Percentiles rank a stretch among this genome's conserved stretches.
phyloP scores from a whole-genome alignment of 2,329 filamentous ascomycete species.

The Curvularia verruculosa region DNA sequence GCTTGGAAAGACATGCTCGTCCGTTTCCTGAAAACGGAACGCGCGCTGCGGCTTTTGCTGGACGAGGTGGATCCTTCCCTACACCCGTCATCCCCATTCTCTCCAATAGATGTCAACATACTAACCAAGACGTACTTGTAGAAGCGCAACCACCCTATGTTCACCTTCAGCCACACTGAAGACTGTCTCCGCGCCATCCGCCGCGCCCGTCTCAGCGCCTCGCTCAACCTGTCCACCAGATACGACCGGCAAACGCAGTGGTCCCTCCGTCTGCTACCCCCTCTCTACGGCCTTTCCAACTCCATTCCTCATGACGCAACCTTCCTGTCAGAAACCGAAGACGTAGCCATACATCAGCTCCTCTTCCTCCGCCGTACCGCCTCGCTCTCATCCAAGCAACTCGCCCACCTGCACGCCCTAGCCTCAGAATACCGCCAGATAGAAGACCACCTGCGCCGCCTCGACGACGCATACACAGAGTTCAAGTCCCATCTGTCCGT shows the following conservation, averaged over 20 bases:
- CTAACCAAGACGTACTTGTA: slow-evolving; percentile 13
- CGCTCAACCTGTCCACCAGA: slow-evolving; percentile 19
- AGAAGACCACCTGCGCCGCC: slow-evolving; percentile 13
- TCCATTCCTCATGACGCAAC: slow-evolving; percentile 16
- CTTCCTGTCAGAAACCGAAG: slow-evolving; percentile 27
- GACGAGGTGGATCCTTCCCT: slow-evolving; percentile 21
- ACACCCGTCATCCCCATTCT: background rate
- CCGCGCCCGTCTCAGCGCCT: slow-evolving; percentile 28
- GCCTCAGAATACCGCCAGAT: slow-evolving; percentile 25
- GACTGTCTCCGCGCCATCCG: slow-evolving; percentile 38
- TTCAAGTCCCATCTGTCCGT: slow-evolving; percentile 26
- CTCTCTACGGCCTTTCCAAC: slow-evolving; percentile 32
- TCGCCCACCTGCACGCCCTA: slow-evolving; percentile 25
- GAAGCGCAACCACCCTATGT: slow-evolving; percentile 16
- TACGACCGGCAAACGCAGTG: slow-evolving; percentile 29
- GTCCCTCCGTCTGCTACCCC: slow-evolving; percentile 27
- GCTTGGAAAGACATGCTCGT: slow-evolving; percentile 35
- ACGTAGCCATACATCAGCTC: slow-evolving; percentile 24
- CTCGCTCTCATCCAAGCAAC: slow-evolving; percentile 21
- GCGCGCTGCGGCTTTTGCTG: slow-evolving; percentile 23
- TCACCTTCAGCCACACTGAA: slow-evolving; percentile 34
- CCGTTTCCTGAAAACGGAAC: slow-evolving; percentile 33
- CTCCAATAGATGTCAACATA: background rate
- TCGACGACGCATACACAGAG: slow-evolving; percentile 13
- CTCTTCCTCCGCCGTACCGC: slow-evolving; percentile 35